Base-by-base conservation (phyloP, 148 eudicot species). In the Camellia granthamiana region DNA sequence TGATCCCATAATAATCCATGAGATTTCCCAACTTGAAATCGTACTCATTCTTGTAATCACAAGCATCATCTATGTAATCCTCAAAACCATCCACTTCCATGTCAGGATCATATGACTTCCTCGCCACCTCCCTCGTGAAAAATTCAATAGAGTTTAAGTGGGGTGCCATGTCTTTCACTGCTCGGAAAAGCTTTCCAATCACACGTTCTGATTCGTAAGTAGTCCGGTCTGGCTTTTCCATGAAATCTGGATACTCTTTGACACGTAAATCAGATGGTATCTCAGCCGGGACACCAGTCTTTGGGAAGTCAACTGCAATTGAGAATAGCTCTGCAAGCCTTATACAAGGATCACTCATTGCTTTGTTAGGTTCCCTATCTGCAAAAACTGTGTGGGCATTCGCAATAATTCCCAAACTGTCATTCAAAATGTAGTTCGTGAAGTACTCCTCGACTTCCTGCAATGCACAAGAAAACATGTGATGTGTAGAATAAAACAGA, bases 371-470 rank as follows among this genome's bases (percentile, higher is more conserved):
- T 70, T 87, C 84, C 47, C 18, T 81, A 60, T 90, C 93, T 10
- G 91, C 91, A 77, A 89, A 89, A 75, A 78, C 93, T 5, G 83
- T 82, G 73, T 90, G 93, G 44, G 93, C 93, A 77, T 87, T 87
- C 43, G 90, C 84, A 80, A 90, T 90, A 15, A 82, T 84, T 18
- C 93, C 93, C 75, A 90, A 85, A 78, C 89, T 89, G 84, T 90
- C 89, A 64, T 90, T 90, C 42, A 90, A 66, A 0, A 90, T 90
- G 49, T 89, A 89, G 74, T 90, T 79, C 5, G 90, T 76, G 73
- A 90, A 90, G 69, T 90, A 90, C 77, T 90, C 87, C 79, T 83
- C 81, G 16, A 89, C 88, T 83, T 90, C 91, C 91, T 90, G 86
- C 78, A 63, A 15, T 49, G 43, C 16, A 78, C 9, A 78, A 18